phyloP scores from a whole-genome alignment of 2,329 filamentous ascomycete species.

The Ceratocystis alfenasii region DNA sequence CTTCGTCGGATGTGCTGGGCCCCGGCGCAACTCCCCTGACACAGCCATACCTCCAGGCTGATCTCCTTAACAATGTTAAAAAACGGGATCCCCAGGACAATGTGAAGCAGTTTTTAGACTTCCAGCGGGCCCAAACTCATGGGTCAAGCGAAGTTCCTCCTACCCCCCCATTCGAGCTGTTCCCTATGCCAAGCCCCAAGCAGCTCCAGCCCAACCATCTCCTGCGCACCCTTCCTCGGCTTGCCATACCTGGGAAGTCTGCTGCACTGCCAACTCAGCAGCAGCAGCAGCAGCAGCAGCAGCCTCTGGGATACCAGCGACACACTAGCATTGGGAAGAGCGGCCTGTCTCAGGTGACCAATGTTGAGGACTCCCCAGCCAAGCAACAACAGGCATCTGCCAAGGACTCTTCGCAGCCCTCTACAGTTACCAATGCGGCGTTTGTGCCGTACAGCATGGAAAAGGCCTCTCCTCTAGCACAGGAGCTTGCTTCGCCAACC shows the following conservation, averaged over 20 bases:
- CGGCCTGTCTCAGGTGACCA: constrained; percentile 18
- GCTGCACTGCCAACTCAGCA: constrained; percentile 24
- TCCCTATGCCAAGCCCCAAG: constrained; percentile 32
- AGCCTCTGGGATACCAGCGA: constrained; percentile 24
- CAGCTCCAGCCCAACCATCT: constrained; percentile 35
- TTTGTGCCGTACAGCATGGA: constrained; percentile 44
- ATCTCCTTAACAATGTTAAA: constrained; percentile 56
- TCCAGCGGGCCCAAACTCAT: constrained; percentile 52
- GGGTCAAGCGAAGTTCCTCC: constrained; percentile 47
- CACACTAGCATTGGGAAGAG: constrained; percentile 14
- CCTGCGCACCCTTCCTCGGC: constrained; percentile 48
- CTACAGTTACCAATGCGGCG: constrained; percentile 24
- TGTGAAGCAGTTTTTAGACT: constrained; percentile 78
- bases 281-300: constrained; percentile 22
- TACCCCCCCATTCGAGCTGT: constrained; percentile 58
- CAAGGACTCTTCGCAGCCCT: constrained; percentile 32
- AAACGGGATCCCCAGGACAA: constrained; percentile 79
- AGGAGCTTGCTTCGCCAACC: constrained; percentile 44
- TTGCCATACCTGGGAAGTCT: constrained; percentile 43
- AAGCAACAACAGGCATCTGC: not conserved
- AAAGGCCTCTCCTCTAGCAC: constrained; percentile 39
- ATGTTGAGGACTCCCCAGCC: constrained; percentile 17
- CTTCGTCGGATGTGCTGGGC: constrained; percentile 81
- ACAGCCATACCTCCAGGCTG: constrained; percentile 55
- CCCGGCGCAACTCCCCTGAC: constrained; percentile 52